Base-by-base conservation (phyloP, 2,329 filamentous ascomycete genomes). In the Zalaria sp. region DNA sequence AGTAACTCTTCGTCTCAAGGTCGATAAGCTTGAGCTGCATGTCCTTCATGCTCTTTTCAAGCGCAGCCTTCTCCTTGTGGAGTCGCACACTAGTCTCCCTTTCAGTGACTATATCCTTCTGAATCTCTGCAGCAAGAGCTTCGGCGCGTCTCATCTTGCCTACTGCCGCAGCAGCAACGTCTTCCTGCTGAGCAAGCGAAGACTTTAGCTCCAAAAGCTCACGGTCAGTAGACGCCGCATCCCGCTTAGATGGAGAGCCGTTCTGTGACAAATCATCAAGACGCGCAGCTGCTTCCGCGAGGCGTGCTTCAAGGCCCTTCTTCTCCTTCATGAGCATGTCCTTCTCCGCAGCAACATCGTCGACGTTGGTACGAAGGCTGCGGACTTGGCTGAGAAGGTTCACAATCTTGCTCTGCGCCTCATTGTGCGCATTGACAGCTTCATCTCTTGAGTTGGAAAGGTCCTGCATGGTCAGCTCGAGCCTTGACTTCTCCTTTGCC, bases 131-230 rank as follows among this genome's bases (percentile, higher is more conserved):
- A 1, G 80, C 81, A 28, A 96, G 67, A 4, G 86, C 83, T 57
- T 98, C 89, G 2, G 91, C 85, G 25, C 89, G 80, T 42, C 89
- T 78, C 91, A 98, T 98, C 70, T 96, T 96, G 54, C 91, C 89
- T 34, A 96, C 81, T 0, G 89, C 89, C 3, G 91, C 89, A 1
- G 82, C 77, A 7, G 87, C 84, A 44, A 96, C 80, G 57, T 98
- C 89, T 62, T 96, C 85, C 55, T 95, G 86, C 55, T 94, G 87
- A 3, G 89, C 89, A 29, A 96, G 73, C 49, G 73, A 80, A 6
- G 86, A 82, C 65, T 91, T 94, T 49, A 98, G 75, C 46, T 93
- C 85, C 4, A 98, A 71, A 25, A 96, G 73, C 60, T 94, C 84
- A 53, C 81, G 84, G 62, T 96, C 89, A 54, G 88, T 81, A 50